Conservation (phyloP, 768 basidiomycete species). For the Paxillus ammoniavirescens region DNA sequence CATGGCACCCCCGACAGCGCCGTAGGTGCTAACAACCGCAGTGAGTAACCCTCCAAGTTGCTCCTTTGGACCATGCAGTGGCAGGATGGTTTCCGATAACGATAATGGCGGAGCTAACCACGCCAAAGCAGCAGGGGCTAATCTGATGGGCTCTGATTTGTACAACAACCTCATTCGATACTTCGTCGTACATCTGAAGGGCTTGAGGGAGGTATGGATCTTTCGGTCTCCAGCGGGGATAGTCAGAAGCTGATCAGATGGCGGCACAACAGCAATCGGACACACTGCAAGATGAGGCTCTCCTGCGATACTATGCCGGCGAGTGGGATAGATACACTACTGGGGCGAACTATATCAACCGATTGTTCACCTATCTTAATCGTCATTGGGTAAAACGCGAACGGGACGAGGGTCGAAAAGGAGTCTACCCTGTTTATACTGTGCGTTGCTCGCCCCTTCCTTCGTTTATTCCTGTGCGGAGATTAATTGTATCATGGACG, state of each 20-base stretch:
- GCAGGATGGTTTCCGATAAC: slow-evolving; percentile 26
- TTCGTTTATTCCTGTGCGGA: background rate
- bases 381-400: slow-evolving; percentile 99
- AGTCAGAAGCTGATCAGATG: slow-evolving; percentile 12
- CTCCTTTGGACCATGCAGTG: slow-evolving; percentile 11
- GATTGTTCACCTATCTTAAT: slow-evolving; percentile 96
- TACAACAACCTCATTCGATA: slow-evolving; percentile 94
- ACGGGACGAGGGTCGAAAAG: slow-evolving; percentile 93
- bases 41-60: slow-evolving; percentile 41
- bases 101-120: slow-evolving; percentile 17
- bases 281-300: slow-evolving; percentile 76
- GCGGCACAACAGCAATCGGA: slow-evolving; percentile 64
- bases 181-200: slow-evolving; percentile 79
- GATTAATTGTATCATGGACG: slow-evolving; percentile 1
- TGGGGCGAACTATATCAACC: slow-evolving; percentile 96
- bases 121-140: slow-evolving; percentile 70
- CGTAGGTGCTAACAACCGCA: slow-evolving; percentile 44
- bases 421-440: slow-evolving; percentile 94
- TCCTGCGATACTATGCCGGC: slow-evolving; percentile 85
- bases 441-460: slow-evolving; percentile 43
- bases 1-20: slow-evolving; percentile 42
- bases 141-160: slow-evolving; percentile 95
- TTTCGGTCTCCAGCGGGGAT: slow-evolving; percentile 18
- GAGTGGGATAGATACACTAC: slow-evolving; percentile 98
- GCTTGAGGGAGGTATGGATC: slow-evolving; percentile 54